Evolutionary conservation across 1,139 yeast species (phyloP).

Genomic region (Scheffersomyces lignicola): DNA sequence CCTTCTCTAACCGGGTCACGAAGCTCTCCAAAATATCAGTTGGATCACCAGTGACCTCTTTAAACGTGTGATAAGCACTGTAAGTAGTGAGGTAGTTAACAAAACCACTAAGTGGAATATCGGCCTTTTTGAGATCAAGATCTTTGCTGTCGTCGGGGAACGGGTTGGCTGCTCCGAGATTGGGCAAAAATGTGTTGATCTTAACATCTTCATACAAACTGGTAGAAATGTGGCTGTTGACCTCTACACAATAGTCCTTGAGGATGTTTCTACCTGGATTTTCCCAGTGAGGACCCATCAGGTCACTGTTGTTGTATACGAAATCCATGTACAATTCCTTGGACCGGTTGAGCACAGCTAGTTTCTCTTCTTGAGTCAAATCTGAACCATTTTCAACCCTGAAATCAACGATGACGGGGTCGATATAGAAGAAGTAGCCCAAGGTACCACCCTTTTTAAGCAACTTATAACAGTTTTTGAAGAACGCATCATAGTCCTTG

Average conservation of each 20-base stretch:
- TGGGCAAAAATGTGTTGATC: conserved; percentile 27
- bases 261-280: conserved; percentile 44
- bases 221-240: conserved; percentile 33
- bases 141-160: conserved; percentile 19
- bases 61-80: conserved; percentile 38
- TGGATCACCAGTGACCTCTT: conserved; percentile 27
- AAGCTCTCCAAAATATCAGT: conserved; percentile 22
- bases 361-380: conserved; percentile 11
- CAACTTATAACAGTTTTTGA: conserved; percentile 26
- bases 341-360: conserved; percentile 21
- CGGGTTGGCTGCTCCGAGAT: conserved; percentile 12
- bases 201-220: conserved; percentile 27
- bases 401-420: conserved; percentile 36
- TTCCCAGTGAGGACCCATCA: conserved; percentile 46
- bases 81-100: conserved; percentile 36
- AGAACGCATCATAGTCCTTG: conserved; percentile 34
- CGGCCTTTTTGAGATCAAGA: conserved; percentile 23
- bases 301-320: conserved; percentile 36
- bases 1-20: conserved; percentile 23
- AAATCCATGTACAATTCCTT: conserved; percentile 29
- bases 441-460: conserved; percentile 39
- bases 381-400: conserved; percentile 11
- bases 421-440: conserved; percentile 47
- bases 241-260: conserved; percentile 25
- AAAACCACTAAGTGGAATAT: conserved; percentile 24